Conservation (phyloP, 257 asterid genomes). For the Nicotiana tabacum region DNA sequence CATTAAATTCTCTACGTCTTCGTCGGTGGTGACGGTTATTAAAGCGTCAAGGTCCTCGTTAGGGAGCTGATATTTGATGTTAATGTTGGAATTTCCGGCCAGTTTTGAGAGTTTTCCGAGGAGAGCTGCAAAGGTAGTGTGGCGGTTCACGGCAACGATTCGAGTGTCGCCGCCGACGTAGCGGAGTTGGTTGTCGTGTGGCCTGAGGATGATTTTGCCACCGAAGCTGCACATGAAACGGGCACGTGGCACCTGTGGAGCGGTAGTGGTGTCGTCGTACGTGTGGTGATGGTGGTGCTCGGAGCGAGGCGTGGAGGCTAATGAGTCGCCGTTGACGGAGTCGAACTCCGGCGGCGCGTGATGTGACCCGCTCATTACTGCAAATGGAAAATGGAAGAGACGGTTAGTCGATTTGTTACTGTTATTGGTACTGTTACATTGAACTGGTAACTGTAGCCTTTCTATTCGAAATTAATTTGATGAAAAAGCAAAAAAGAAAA, state of each 20-base stretch:
- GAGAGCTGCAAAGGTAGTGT: constrained; percentile 45
- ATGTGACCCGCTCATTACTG: constrained; percentile 42
- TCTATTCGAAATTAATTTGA: neutral
- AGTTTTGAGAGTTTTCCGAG: constrained; percentile 61
- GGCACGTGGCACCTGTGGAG: constrained; percentile 31
- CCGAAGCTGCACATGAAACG: constrained; percentile 87
- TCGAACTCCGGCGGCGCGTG: constrained; percentile 43
- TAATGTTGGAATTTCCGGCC: constrained; percentile 46
- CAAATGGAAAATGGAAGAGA: neutral
- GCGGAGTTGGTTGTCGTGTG: constrained; percentile 64
- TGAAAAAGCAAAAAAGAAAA: neutral
- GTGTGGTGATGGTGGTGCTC: constrained; percentile 37
- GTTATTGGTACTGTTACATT: neutral
- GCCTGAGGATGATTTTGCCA: constrained; percentile 52
- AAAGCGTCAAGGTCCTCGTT: constrained; percentile 84
- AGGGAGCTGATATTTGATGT: constrained; percentile 89
- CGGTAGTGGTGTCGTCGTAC: constrained; percentile 28
- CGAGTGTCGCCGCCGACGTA: constrained; percentile 69
- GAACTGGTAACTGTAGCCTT: neutral
- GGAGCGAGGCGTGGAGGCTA: constrained; percentile 79
- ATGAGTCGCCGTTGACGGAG: constrained; percentile 45
- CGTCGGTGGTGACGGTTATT: constrained; percentile 71
- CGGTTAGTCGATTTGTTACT: neutral
- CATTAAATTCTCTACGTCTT: constrained; percentile 91
- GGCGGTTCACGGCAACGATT: constrained; percentile 71